Base-by-base conservation (phyloP, 1,284 basidiomycete genomes). In the Mycosarcoma mackinlayi region DNA sequence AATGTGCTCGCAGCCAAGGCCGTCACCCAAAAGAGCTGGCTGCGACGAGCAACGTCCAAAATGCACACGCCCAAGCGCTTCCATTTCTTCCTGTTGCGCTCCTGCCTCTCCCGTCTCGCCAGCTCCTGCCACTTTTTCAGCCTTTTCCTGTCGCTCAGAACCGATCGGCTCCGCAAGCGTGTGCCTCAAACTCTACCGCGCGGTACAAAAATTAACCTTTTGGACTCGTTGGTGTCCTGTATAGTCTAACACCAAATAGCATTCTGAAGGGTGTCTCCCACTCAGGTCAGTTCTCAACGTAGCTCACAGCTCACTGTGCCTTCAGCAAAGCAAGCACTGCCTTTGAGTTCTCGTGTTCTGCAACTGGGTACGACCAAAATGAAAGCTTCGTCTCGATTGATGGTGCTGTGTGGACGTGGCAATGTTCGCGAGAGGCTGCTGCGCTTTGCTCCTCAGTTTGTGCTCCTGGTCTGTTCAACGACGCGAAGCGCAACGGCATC, bases 111-210 rank as follows among this genome's bases (percentile, higher is more conserved):
- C 55, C 62, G 62, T 45, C 44, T 38, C 25, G 18, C 28, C 25
- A 34, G 24, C 18, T 21, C 18, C 25, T 39, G 25, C 39, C n/a
- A 18, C 53, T 52, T 38, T 38, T 38, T 38, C 37, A 6, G 37
- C 37, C 13, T 31, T 23, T 31, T 4, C 24, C 27, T 21, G 24
- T 31, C 11, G 19, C 14, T 9, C 53, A 30, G 31, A 41, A 57
- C 63, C 63, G 56, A 66, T 60, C 63, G 63, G 63, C 56, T 66
- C 63, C 57, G 63, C 57, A 37, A 51, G 35, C n/a, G n/a, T 21
- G 40, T 44, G 45, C 24, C 11, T 7, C 5, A 1, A 1, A 4
- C 18, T 27, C 16, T 58, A 47, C 24, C 61, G 61, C 39, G 35
- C 61, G 61, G 57, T 25, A 64, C 31, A 38, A 19, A 23, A 5